Evolutionary conservation across 1,284 basidiomycete species (phyloP), one percentile per base, ranked within the genome.

Genomic region (Irpex rosettiformis): DNA sequence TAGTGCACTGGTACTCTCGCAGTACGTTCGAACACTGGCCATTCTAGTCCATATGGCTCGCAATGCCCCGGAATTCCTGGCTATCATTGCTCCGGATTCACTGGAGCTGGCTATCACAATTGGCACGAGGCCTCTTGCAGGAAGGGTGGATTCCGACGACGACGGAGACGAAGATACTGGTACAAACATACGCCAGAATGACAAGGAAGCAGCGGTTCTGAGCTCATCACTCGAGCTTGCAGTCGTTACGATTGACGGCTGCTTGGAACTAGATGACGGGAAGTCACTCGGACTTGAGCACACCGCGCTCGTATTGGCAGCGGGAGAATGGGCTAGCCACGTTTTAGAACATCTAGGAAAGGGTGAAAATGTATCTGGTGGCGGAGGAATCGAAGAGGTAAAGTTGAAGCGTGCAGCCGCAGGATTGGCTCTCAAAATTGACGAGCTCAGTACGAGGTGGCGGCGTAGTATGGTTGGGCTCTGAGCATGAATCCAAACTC

Each of bases 11-110:
- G 81, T 91, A 1, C 78, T 97, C 16, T 78, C 87, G 22, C 87
- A 90, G 58, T 84, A 93, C 57, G 73, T 98, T 55, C 79, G 83
- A 55, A 90, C 94, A 0, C 74, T 96, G 7, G 82, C 86, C 0
- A 80, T 98, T n/a, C 78, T 98, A 27, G 79, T 91, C 3, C 89
- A 97, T 68, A 88, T 92, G 0, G 84, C 89, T 0, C 82, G 88
- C 59, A 87, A 93, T 65, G 86, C 93, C 18, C 79, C 85, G 0
- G 83, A 89, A 61, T 97, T 91, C 85, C 75, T 93, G 30, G 80
- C 85, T 3, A 79, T 96, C 10, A 76, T 96, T 42, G 91, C 86
- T 0, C 93, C 94, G 0, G 86, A 91, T 61, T 77, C 88, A 3
- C 72, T 97, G 49, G 92, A 96, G 68, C 79, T 98, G 7, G 91